These are phyloP conservation scores for Malus asiatica DNA, from an alignment of 306 rosid genomes.

Conservation along the genomic window DNA sequence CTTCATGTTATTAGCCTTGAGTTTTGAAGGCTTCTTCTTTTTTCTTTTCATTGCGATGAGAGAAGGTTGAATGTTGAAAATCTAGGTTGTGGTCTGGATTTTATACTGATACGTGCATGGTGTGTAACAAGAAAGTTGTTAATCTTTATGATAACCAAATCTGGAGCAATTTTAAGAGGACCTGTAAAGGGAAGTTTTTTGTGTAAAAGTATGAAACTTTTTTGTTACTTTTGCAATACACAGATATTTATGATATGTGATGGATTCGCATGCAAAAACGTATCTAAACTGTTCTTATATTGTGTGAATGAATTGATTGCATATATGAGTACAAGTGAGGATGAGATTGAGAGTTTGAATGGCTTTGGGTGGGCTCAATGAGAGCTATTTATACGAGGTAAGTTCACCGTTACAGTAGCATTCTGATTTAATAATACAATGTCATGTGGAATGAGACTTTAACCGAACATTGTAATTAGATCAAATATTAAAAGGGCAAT, in stretches of 20 bases:
- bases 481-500: too few relatives aligned
- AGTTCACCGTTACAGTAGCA: too few relatives aligned
- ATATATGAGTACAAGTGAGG: too few relatives aligned
- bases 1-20: not conserved
- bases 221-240: not conserved
- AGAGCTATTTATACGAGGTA: too few relatives aligned
- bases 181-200: not conserved
- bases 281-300: too few relatives aligned
- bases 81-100: not conserved
- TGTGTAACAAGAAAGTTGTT: not conserved
- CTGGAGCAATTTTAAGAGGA: not conserved
- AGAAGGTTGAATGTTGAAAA: not conserved
- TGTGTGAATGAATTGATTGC: too few relatives aligned
- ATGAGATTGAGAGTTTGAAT: too few relatives aligned
- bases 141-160: not conserved
- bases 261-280: not conserved
- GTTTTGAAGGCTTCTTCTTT: not conserved
- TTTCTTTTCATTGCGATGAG: not conserved
- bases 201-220: not conserved
- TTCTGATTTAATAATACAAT: too few relatives aligned
- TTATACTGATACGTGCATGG: not conserved
- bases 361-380: too few relatives aligned
- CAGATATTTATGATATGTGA: too few relatives aligned
- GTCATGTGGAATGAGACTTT: too few relatives aligned
- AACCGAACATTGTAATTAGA: too few relatives aligned